phyloP scores from a whole-genome alignment of 1,139 yeast species.

The Suhomyces choctaworum region DNA sequence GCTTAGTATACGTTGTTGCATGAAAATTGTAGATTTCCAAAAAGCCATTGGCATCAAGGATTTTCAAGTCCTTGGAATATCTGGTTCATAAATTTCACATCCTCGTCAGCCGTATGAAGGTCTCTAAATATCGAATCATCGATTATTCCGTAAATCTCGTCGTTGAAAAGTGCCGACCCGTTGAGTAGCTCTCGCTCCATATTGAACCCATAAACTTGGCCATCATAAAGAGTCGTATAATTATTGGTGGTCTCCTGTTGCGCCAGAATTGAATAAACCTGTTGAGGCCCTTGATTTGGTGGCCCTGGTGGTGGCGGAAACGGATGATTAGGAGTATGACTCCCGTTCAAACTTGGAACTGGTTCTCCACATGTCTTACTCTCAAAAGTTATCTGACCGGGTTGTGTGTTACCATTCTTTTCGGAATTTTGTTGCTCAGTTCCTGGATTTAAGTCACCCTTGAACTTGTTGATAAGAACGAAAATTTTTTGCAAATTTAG shows the following conservation, averaged over 20 bases:
- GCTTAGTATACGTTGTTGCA: no score
- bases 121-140: slow-evolving; percentile 1
- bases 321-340: no score
- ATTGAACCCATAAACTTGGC: not conserved
- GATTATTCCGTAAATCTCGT: not conserved
- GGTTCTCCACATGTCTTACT: no score
- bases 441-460: not conserved
- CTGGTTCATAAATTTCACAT: slow-evolving; percentile 19
- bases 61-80: slow-evolving; percentile 15
- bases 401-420: not conserved
- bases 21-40: no score
- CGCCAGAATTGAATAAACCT: not conserved
- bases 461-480: slow-evolving; percentile 4
- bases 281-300: no score
- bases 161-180: not conserved
- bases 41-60: no score
- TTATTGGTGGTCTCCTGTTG: not conserved
- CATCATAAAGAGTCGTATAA: not conserved
- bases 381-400: no score
- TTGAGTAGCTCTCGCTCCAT: not conserved
- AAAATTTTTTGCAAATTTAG: slow-evolving; percentile 7
- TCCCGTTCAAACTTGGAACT: not conserved
- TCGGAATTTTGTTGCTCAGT: not conserved
- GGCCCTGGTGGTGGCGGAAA: no score
- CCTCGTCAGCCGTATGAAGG: slow-evolving; percentile 18